Evolutionary conservation across 805 yeast species (phyloP), one percentile per base, ranked within the genome.

Genomic region (Metschnikowia picachoensis): DNA sequence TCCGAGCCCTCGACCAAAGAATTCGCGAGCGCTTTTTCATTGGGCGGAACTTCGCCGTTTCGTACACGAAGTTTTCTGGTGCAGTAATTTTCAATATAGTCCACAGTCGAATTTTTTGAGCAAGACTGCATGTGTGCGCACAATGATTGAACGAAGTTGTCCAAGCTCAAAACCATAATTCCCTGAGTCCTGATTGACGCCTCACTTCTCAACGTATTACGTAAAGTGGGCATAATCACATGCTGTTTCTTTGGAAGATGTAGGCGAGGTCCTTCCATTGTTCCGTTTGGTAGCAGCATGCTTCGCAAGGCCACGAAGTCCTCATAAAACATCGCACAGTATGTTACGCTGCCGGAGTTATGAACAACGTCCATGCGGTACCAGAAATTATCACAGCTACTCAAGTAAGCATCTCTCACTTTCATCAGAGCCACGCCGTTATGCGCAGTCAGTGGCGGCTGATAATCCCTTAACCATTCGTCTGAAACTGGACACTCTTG

Each of bases 271-370:
- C 25, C 25, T 5, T 20, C 25, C 25, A 20, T 7, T 8, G 25
- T 33, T 25, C 10, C 14, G 8, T 9, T 10, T 8, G 39, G 8
- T 12, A 29, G 36, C 11, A 43, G 30, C 28, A 32, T 25, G 9
- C 55, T 32, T 46, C 69, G 73, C 35, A 72, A 55, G 29, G 64
- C 51, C 52, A 67, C 68, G 39, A 72, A 68, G 35, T 70, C 72
- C 43, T 67, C 67, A 50, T 70, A 69, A 33, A 54, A 50, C 47
- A 68, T 70, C 30, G 63, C 63, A 17, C 68, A 39, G 42, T 53
- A 60, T 4, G 64, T 16, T 2, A 36, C 47, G 30, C 56, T 57
- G 25, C 56, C 57, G 33, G 60, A 52, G 14, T 48, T 41, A 43
- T 57, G 50, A 4, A 45, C 46, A 7, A 65, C 46, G 30, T 62